Percentiles rank a stretch among this genome's conserved stretches.
phyloP scores from a whole-genome alignment of 441 rosid species.

The Syzygium malaccense region DNA sequence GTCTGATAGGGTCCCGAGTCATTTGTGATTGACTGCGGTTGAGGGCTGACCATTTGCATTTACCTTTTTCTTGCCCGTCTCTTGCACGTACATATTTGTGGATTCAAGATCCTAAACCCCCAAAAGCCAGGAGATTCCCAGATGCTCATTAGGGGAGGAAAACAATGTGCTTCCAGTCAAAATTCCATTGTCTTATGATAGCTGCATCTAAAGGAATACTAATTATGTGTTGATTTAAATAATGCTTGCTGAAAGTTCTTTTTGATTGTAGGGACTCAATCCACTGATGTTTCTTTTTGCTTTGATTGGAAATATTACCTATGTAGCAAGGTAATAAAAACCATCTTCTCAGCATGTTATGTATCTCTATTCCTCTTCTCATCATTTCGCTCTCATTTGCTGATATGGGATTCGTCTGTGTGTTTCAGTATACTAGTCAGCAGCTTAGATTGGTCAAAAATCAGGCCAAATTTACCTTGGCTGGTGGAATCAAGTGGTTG shows the following conservation, averaged over 20 bases:
- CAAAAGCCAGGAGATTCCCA: not conserved
- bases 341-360: not conserved
- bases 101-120: not conserved
- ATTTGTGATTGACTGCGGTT: not conserved
- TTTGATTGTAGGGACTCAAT: constrained; percentile 47
- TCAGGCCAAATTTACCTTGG: constrained; percentile 79
- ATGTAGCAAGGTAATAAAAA: constrained; percentile 60
- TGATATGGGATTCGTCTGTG: not conserved
- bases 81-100: not conserved
- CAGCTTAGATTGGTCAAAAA: constrained; percentile 54
- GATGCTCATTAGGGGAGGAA: not conserved
- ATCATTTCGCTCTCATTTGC: not conserved
- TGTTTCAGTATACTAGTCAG: constrained; percentile 53
- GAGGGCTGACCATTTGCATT: not conserved
- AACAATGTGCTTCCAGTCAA: not conserved
- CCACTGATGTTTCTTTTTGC: constrained; percentile 85
- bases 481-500: constrained; percentile 85
- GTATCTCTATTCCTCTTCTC: not conserved
- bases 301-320: constrained; percentile 66
- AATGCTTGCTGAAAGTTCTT: not conserved
- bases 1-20: not conserved
- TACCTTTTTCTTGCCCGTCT: not conserved
- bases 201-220: not conserved
- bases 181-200: not conserved
- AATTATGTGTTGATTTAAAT: not conserved